A percentile compares a stretch with the other conserved stretches of the same genome.
These are phyloP conservation scores for Straminergon stramineum DNA, from an alignment of 225 moss, liverwort and hornwort genomes.

Conservation along the genomic window DNA sequence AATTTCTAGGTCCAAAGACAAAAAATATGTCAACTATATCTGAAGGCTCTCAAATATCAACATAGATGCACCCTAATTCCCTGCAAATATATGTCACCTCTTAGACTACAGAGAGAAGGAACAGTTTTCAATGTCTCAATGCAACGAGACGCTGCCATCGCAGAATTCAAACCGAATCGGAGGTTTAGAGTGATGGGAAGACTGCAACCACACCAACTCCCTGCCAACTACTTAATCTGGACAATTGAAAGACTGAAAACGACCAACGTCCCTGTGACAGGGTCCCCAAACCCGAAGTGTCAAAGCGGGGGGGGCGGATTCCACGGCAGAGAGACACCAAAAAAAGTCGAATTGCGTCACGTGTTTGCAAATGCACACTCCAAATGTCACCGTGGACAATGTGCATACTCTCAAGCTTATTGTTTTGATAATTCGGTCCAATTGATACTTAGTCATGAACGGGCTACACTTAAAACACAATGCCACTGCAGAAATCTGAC, in stretches of 20 bases:
- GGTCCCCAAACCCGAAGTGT: background rate
- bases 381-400: background rate
- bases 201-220: background rate
- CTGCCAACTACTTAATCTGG: background rate
- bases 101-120: too few relatives aligned
- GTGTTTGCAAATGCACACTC: background rate
- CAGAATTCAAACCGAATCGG: background rate
- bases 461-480: too few relatives aligned
- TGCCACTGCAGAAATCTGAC: too few relatives aligned
- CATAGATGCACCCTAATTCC: background rate
- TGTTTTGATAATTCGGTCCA: background rate
- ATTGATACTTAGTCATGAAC: background rate
- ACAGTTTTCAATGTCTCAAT: background rate
- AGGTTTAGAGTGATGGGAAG: background rate
- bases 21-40: background rate
- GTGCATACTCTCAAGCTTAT: background rate
- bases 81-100: background rate
- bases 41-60: background rate
- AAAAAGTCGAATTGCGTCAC: background rate
- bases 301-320: background rate
- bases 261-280: background rate
- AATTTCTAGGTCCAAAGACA: background rate
- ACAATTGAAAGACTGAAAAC: too few relatives aligned
- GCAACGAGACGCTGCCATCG: background rate
- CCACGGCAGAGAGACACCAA: background rate